phyloP scores from a whole-genome alignment of 2,329 filamentous ascomycete genomes.

The Cladosporium phlei region DNA sequence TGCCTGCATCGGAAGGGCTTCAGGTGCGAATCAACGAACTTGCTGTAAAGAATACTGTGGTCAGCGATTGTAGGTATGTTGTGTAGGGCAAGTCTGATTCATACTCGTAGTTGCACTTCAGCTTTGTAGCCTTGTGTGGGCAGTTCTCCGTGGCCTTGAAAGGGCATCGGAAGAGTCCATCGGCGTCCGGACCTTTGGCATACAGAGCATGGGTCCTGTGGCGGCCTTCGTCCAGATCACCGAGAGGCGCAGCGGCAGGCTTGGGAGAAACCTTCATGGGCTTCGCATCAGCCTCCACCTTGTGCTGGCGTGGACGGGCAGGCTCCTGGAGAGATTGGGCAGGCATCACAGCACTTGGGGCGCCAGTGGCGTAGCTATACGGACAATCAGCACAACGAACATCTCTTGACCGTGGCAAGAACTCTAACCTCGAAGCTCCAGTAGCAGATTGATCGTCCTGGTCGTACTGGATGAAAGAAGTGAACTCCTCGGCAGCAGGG shows the following conservation, averaged over 20 bases:
- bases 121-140: conserved; percentile 87
- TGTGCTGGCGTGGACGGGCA: background rate
- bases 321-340: conserved; percentile 2
- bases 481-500: conserved; percentile 22
- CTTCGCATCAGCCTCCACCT: conserved; percentile 1
- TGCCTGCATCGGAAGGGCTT: conserved; percentile 96
- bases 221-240: conserved; percentile 30
- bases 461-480: conserved; percentile 27
- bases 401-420: background rate
- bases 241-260: background rate
- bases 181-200: conserved; percentile 58
- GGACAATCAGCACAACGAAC: conserved; percentile 17
- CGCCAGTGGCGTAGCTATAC: conserved; percentile 16
- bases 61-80: background rate
- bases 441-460: conserved; percentile 19
- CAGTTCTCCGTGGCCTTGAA: conserved; percentile 70
- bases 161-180: conserved; percentile 91
- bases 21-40: conserved; percentile 93
- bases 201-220: conserved; percentile 60
- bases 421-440: conserved; percentile 24
- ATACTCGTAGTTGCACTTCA: conserved; percentile 99
- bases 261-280: conserved; percentile 12
- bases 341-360: background rate
- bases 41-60: conserved; percentile 53
- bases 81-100: conserved; percentile 33